Evolutionary conservation across 2,329 filamentous ascomycete genomes (phyloP).

Genomic region (Celoporthe dispersa): DNA sequence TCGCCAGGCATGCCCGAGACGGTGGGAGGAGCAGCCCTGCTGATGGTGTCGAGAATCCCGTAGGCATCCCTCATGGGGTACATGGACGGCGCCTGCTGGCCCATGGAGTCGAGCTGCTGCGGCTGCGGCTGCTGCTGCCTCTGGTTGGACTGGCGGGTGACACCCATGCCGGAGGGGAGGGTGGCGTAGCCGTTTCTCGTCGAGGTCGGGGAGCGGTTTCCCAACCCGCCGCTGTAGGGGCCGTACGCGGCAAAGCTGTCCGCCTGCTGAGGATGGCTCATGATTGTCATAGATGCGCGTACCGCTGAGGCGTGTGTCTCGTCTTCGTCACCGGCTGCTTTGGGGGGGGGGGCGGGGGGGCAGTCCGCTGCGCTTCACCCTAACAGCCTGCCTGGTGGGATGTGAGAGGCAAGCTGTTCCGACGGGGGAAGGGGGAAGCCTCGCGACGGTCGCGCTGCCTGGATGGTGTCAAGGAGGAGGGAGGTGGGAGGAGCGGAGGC

Average conservation of each 20-base stretch:
- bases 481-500: background rate
- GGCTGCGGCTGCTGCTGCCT: conserved; percentile 28
- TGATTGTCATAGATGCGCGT: conserved; percentile 27
- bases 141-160: conserved; percentile 34
- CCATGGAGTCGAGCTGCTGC: conserved; percentile 36
- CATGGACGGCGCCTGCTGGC: conserved; percentile 33
- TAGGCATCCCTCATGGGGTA: conserved; percentile 37
- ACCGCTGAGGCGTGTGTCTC: conserved; percentile 9
- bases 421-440: background rate
- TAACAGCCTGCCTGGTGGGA: background rate
- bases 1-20: conserved; percentile 33
- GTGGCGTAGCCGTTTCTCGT: conserved; percentile 38
- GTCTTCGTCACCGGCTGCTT: background rate
- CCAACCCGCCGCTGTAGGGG: conserved; percentile 27
- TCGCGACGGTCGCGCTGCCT: background rate
- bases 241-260: conserved; percentile 29
- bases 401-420: conserved; percentile 21
- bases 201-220: conserved; percentile 36
- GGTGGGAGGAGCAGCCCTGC: conserved; percentile 34
- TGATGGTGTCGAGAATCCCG: conserved; percentile 36
- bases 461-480: background rate
- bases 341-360: no score
- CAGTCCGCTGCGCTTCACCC: background rate
- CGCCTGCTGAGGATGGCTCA: conserved; percentile 29
- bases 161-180: conserved; percentile 32